Evolutionary conservation across 2,329 filamentous ascomycete genomes (phyloP), one percentile per base, ranked within the genome.

Genomic region (Neospermospora avenae): DNA sequence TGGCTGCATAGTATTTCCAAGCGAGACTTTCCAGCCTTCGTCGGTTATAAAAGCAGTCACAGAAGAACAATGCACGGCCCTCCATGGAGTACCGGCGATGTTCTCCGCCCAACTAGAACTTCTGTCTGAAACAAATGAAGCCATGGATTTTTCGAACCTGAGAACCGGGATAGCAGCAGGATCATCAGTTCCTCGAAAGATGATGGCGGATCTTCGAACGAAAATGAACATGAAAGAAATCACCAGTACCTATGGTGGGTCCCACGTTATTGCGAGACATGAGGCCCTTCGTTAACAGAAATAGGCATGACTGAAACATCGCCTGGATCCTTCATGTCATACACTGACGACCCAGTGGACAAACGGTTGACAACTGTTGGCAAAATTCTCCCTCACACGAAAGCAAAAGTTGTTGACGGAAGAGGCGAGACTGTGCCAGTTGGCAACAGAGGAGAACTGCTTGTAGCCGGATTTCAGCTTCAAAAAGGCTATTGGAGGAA

Each of bases 291-390:
- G 18, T 7, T 39, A 11, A 39, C 18, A 5, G 18, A 3, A 2
- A 56, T n/a, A 70, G 65, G 68, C 4, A 78, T 93, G 49, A 93
- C 90, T 0, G 90, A 93, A 75, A 87, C 90, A 0, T 88, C 84
- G 1, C 90, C 90, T 0, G 91, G 88, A 0, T 90, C 88, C 74
- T 93, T 93, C 78, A 93, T 91, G 67, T 87, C 90, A 10, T 87
- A 89, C 69, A 89, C 87, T 0, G 84, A 88, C 60, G 90, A 93
- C 72, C 81, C 84, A 0, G 82, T 91, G 53, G 78, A 85, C 63
- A 81, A 79, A 39, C 81, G 88, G 39, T 77, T 93, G 25, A 84
- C 82, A 1, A 92, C 89, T 0, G 90, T 93, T 0, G 90, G 90
- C 3, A 88, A 85, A 14, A 76, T 93, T 45, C 84, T 93, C 77